Base-by-base conservation (phyloP, 2,329 filamentous ascomycete species). In the Colletotrichum kahawae region DNA sequence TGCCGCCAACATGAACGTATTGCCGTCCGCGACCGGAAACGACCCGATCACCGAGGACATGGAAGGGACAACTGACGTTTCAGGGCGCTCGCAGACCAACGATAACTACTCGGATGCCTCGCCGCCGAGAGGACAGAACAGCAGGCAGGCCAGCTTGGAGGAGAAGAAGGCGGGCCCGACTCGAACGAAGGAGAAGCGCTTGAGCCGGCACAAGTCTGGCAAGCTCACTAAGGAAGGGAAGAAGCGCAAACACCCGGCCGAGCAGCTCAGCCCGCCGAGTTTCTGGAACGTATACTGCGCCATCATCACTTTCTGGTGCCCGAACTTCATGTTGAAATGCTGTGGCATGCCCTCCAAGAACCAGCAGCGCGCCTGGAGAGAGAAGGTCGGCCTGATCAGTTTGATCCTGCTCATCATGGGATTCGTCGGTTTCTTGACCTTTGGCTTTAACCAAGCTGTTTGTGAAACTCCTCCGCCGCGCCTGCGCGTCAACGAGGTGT, bases 351-450 rank as follows among this genome's bases (percentile, higher is more conserved):
- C 92, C 9, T 90, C 94, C 60, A 97, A 94, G 84, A 95, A 93
- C 18, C 95, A 98, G 84, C 94, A 95, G 82, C 91, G 95, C 80
- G 97, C 97, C 4, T 99, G 97, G 97, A 92, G 97, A 78, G 97
- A 99, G 83, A 99, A 99, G 89, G 97, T 99, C 89, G 97, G 97
- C 4, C 87, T 99, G 74, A 95, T 98, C 86, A 98, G 96, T 85
- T 92, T 99, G 82, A 99, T 99, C 82, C 82, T 98, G 36, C 82
- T 93, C 75, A 96, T 98, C 82, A 97, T 96, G 88, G 90, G 92
- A 12, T 92, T 96, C 81, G 96, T 99, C 63, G 97, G 97, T 81
- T 99, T 96, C 86, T 87, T 99, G 69, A 99, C 97, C 0, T 99
- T 99, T 81, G 97, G 97, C 59, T 99, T 99, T 85, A 98, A 95